Conservation (phyloP, 2,329 filamentous ascomycete genomes). For the Zalaria sp. region DNA sequence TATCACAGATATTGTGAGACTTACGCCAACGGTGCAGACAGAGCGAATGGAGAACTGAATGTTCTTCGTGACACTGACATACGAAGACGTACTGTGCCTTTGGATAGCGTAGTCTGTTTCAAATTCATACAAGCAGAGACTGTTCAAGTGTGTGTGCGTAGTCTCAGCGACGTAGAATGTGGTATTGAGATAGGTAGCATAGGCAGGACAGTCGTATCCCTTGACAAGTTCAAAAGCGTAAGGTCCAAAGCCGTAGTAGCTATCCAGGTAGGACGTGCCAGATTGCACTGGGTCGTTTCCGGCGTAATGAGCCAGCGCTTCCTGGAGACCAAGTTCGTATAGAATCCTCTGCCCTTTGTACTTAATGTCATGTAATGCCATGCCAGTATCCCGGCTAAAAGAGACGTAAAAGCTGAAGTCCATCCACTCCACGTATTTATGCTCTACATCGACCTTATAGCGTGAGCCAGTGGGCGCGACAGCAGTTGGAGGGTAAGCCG, state of each 20-base stretch:
- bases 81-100: constrained; percentile 28
- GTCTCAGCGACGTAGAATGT: constrained; percentile 30
- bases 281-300: constrained; percentile 31
- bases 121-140: constrained; percentile 42
- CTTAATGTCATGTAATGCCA: constrained; percentile 36
- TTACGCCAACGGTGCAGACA: constrained; percentile 32
- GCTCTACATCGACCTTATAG: constrained; percentile 27
- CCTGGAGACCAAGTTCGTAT: constrained; percentile 42
- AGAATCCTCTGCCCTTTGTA: constrained; percentile 42
- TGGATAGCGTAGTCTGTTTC: constrained; percentile 35
- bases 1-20: not conserved
- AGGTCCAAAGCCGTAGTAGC: constrained; percentile 33
- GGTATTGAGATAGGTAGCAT: constrained; percentile 36
- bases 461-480: constrained; percentile 29
- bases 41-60: constrained; percentile 29
- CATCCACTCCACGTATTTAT: constrained; percentile 38
- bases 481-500: constrained; percentile 38
- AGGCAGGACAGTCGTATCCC: constrained; percentile 39
- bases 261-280: constrained; percentile 33
- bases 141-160: constrained; percentile 31
- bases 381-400: constrained; percentile 33
- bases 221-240: constrained; percentile 31
- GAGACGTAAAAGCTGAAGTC: constrained; percentile 39
- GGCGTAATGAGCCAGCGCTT: constrained; percentile 40
- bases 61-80: constrained; percentile 32